Conservation (phyloP, 2,329 filamentous ascomycete species). For the Paraconiothyrium sp. region DNA sequence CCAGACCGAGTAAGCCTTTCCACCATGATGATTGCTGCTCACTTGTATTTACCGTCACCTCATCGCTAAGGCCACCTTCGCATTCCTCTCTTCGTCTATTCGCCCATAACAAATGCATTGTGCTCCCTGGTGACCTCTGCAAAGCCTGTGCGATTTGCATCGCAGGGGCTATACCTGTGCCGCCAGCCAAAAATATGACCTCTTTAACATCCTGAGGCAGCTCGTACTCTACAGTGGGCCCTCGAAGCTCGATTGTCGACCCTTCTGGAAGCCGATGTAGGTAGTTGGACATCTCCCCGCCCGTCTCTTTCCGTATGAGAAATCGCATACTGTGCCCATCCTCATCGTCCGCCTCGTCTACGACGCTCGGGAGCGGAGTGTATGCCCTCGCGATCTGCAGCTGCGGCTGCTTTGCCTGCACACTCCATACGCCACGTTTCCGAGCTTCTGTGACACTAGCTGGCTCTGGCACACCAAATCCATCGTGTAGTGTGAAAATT, state of each 20-base stretch:
- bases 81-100: slow-evolving; percentile 74
- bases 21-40: slow-evolving; percentile 26
- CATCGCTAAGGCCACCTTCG: slow-evolving; percentile 66
- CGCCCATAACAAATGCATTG: slow-evolving; percentile 84
- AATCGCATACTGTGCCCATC: slow-evolving; percentile 67
- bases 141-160: slow-evolving; percentile 79
- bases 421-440: slow-evolving; percentile 78
- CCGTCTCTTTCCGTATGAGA: slow-evolving; percentile 78
- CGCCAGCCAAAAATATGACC: slow-evolving; percentile 87
- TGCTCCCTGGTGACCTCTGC: slow-evolving; percentile 54
- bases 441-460: slow-evolving; percentile 54
- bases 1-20: slow-evolving; percentile 38
- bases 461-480: slow-evolving; percentile 35
- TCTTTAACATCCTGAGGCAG: slow-evolving; percentile 63
- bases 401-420: slow-evolving; percentile 94
- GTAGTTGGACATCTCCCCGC: slow-evolving; percentile 88
- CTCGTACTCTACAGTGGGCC: slow-evolving; percentile 76
- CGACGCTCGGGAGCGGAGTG: slow-evolving; percentile 78
- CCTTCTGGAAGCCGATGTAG: slow-evolving; percentile 72
- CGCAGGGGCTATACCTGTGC: slow-evolving; percentile 91
- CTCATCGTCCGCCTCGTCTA: slow-evolving; percentile 43
- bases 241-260: slow-evolving; percentile 76
- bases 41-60: background rate
- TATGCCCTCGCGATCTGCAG: slow-evolving; percentile 92
- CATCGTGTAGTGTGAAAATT: slow-evolving; percentile 70